Evolutionary conservation across 2,329 filamentous ascomycete genomes (phyloP).

Genomic region (Salinomyces thailandicus): DNA sequence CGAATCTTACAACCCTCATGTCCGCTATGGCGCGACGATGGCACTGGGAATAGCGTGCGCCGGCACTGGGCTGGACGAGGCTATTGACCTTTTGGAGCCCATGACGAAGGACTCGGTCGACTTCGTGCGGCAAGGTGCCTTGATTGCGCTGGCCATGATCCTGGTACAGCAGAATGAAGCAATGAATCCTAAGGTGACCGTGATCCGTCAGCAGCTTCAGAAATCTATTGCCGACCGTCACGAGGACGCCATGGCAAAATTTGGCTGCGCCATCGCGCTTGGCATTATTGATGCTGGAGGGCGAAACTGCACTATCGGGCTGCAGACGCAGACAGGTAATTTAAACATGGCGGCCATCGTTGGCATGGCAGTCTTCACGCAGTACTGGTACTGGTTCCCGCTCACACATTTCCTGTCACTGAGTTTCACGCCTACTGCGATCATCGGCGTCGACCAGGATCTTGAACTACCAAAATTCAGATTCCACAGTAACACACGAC

Average conservation of each 20-base stretch:
- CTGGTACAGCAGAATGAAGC: conserved; percentile 98
- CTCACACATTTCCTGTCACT: conserved; percentile 94
- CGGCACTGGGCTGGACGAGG: conserved; percentile 89
- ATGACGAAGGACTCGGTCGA: conserved; percentile 99
- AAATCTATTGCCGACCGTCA: conserved; percentile 92
- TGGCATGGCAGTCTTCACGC: conserved; percentile 94
- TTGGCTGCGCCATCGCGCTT: conserved; percentile 83
- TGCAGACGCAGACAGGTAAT: conserved; percentile 96
- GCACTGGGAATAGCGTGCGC: conserved; percentile 96
- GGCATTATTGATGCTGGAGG: conserved; percentile 97
- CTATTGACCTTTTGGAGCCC: conserved; percentile 89
- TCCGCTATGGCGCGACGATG: conserved; percentile 96
- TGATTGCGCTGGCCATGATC: conserved; percentile 94
- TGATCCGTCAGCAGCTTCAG: conserved; percentile 83
- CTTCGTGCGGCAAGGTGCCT: conserved; percentile 91
- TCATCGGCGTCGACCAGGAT: conserved; percentile 89
- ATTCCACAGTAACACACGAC: conserved; percentile 87
- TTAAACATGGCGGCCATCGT: conserved; percentile 98
- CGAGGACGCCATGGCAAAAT: conserved; percentile 99
- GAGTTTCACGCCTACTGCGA: conserved; percentile 90
- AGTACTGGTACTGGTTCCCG: conserved; percentile 99
- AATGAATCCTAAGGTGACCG: conserved; percentile 92
- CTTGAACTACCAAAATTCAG: conserved; percentile 90
- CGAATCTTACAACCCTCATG: conserved; percentile 97
- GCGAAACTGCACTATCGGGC: conserved; percentile 93